These are phyloP conservation scores for Podila horticola DNA, from an alignment of 192 early-diverging fungal genomes.

Conservation along the genomic window DNA sequence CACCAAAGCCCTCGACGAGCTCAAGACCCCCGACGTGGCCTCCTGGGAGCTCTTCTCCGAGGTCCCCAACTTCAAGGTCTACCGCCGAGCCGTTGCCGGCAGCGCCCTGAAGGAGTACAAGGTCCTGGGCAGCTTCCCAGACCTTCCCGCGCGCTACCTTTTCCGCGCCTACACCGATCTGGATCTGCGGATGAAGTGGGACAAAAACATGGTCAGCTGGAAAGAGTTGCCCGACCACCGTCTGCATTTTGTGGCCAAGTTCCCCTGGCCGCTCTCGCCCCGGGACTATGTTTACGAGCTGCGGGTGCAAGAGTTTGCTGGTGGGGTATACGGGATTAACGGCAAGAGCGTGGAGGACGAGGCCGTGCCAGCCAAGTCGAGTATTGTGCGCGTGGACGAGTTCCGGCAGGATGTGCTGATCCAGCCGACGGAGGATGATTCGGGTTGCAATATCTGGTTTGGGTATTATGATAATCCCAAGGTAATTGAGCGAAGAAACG, in stretches of 20 bases:
- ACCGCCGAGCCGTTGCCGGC: conserved; percentile 27
- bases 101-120: conserved; percentile 54
- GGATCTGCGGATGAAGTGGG: conserved; percentile 55
- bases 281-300: conserved; percentile 57
- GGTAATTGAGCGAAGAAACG: conserved; percentile 17
- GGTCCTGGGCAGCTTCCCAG: conserved; percentile 42
- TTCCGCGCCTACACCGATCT: conserved; percentile 56
- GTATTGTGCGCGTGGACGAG: conserved; percentile 49
- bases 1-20: conserved; percentile 5
- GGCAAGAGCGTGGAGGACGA: conserved; percentile 17
- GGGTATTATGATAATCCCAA: conserved; percentile 60
- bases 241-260: conserved; percentile 37
- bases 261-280: conserved; percentile 55
- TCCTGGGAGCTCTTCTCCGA: conserved; percentile 42
- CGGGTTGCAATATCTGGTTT: conserved; percentile 51
- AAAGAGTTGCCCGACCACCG: conserved; percentile 16
- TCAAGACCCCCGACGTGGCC: conserved; percentile 15
- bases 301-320: conserved; percentile 10
- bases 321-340: conserved; percentile 14
- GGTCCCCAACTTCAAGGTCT: conserved; percentile 44
- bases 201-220: conserved; percentile 53
- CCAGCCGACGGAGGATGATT: conserved; percentile 26
- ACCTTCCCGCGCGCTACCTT: conserved; percentile 38
- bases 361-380: conserved; percentile 21
- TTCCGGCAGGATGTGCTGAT: conserved; percentile 55